Evolutionary conservation across 176 grass and related monocot species (phyloP), one percentile per base, ranked within the genome.

Genomic region (Melocanna baccifera): DNA sequence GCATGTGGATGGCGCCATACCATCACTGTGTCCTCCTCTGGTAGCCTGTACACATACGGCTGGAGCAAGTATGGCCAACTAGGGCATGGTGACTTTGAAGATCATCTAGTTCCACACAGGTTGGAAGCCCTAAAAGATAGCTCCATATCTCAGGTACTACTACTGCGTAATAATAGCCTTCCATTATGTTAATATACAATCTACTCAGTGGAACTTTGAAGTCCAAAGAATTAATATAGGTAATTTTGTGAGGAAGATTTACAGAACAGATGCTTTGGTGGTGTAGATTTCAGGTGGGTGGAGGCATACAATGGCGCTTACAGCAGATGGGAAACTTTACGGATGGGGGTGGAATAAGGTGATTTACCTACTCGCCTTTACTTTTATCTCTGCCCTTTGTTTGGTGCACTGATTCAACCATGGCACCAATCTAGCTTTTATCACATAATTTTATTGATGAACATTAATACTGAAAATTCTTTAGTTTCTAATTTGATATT

Each of bases 301-400:
- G 92, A 90, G 92, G 87, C 92, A 94, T 67, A 94, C 90, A 63
- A 92, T 88, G 92, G 90, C 92, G 14, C 56, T 92, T 51, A 48
- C 87, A 63, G 69, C 68, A 40, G 86, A 94, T 77, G 92, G 92
- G 63, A 90, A 67, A 80, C 90, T 94, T 18, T 92, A 92, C 71
- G 92, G 92, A 73, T 94, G 90, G 90, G 92, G 92, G 19, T 94
- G 92, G 92, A 94, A 94, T 74, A 94, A 94, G 90, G 92, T 94
- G 78, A 32, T 47, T 71, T 34, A 39, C 36, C 30, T 5, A 11
- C 15, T 50, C 18, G 30, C 41, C 12, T 13, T 47, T 29, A 76
- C 11, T 15, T 43, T 9, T 46, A 37, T 5, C 20, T 65, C 8
- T 20, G 40, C 55, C 30, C 10, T 57, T 50, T 55, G 7, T 43